Evolutionary conservation across 1,284 basidiomycete species (phyloP).

Genomic region (Chalciporus sp.): DNA sequence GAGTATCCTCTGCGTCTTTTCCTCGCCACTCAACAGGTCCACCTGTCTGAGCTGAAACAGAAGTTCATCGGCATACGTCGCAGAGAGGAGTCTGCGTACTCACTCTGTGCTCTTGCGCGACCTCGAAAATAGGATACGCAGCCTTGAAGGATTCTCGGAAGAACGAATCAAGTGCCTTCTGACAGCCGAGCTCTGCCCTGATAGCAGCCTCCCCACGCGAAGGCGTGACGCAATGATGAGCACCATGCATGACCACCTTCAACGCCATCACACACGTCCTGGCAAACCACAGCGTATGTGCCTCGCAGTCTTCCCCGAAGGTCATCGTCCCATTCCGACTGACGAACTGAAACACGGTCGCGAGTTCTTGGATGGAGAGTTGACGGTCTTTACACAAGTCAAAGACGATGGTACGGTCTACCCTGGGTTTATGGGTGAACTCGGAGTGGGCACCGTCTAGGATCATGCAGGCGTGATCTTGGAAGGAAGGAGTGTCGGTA

Average conservation of each 20-base stretch:
- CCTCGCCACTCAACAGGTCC: background rate
- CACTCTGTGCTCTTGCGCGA: background rate
- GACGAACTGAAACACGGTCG: background rate
- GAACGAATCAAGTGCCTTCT: background rate
- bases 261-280: background rate
- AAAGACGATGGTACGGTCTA: background rate
- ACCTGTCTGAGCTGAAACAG: background rate
- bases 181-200: background rate
- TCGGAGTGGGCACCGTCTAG: slow-evolving; percentile 3
- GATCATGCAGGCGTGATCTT: slow-evolving; percentile 14
- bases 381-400: background rate
- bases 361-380: background rate
- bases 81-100: background rate
- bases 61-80: background rate
- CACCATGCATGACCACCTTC: background rate
- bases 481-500: background rate
- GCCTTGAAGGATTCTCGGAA: background rate
- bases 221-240: background rate
- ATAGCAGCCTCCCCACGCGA: background rate
- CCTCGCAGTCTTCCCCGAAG: background rate
- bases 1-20: background rate
- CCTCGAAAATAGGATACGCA: background rate
- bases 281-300: background rate
- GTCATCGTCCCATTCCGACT: background rate
- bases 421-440: background rate